Conservation (phyloP, 2,329 filamentous ascomycete genomes). For the Pezicula carpinea region DNA sequence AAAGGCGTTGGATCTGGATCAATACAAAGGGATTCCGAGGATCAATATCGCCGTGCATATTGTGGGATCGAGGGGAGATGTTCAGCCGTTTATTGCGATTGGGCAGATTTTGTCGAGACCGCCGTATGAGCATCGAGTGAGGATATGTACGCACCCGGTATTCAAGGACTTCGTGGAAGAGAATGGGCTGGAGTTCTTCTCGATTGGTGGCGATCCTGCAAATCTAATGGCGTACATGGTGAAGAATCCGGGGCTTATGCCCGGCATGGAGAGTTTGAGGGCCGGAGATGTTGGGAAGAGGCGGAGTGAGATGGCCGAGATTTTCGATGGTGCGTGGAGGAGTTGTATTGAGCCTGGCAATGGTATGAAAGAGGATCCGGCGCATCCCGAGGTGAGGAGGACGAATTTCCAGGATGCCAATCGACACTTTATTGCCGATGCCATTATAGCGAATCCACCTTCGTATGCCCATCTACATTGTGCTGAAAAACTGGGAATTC, state of each 20-base stretch:
- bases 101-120: conserved; percentile 63
- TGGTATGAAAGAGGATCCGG: conserved; percentile 35
- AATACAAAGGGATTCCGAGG: conserved; percentile 12
- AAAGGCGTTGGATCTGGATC: conserved; percentile 2
- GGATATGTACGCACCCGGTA: conserved; percentile 72
- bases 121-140: conserved; percentile 65
- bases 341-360: conserved; percentile 75
- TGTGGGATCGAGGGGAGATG: conserved; percentile 73
- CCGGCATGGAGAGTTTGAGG: conserved; percentile 68
- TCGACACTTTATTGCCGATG: conserved; percentile 63
- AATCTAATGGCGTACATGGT: conserved; percentile 63
- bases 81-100: conserved; percentile 73
- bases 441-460: conserved; percentile 77
- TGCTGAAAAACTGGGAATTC: conserved; percentile 71
- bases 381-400: not conserved
- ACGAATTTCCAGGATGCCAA: conserved; percentile 20
- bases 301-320: conserved; percentile 67
- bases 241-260: conserved; percentile 79
- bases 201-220: conserved; percentile 70
- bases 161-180: conserved; percentile 72
- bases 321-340: conserved; percentile 76
- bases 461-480: conserved; percentile 74
- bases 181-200: conserved; percentile 71
- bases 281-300: conserved; percentile 71
- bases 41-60: conserved; percentile 81